Evolutionary conservation across 306 rosid genomes (phyloP), one percentile per base, ranked within the genome.

Genomic region (Ormosia semicastrata): DNA sequence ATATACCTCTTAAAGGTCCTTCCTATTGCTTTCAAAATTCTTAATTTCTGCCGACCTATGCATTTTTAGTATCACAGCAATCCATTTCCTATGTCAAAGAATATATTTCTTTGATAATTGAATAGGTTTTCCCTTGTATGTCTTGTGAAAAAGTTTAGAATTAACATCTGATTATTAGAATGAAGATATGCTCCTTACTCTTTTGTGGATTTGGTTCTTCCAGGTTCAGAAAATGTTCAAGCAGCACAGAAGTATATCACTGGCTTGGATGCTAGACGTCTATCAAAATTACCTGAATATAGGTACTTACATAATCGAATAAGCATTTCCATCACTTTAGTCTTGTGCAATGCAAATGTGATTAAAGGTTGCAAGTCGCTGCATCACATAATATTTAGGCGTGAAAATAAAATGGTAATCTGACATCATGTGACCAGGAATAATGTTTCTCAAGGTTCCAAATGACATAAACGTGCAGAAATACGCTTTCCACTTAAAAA

Each of bases 261-360:
- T 17, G 98, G 99, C 80, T 89, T 89, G 91, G 99, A 95, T 69
- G 98, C 99, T 7, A 87, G 97, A 81, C 97, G 99, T 5, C 77
- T 95, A 64, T 91, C 99, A 3, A 92, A 93, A 90, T 73, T 88
- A 73, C 84, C 96, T 8, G 99, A 93, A 77, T 83, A 82, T 59
- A 95, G 99, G 99, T 91, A 89, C 58, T 18, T 68, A 43, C 66
- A 56, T 60, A 14, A 69, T 66, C 50, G 14, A 57, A 47, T 73
- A 8, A 59, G 62, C 56, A 54, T 75, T 34, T 60, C 44, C 33
- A 14, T 75, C 15, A 14, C 24, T 64, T 75, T 33, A 69, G 41
- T 39, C 33, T 36, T 29, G 6, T 67, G 53, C 43, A 4, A 41
- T 33, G 43, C 59, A 15, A 76, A 47, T 70, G 43, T 30, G 44